Evolutionary conservation across 2,329 filamentous ascomycete species (phyloP), one percentile per base, ranked within the genome.

Genomic region (Lomentospora prolificans): DNA sequence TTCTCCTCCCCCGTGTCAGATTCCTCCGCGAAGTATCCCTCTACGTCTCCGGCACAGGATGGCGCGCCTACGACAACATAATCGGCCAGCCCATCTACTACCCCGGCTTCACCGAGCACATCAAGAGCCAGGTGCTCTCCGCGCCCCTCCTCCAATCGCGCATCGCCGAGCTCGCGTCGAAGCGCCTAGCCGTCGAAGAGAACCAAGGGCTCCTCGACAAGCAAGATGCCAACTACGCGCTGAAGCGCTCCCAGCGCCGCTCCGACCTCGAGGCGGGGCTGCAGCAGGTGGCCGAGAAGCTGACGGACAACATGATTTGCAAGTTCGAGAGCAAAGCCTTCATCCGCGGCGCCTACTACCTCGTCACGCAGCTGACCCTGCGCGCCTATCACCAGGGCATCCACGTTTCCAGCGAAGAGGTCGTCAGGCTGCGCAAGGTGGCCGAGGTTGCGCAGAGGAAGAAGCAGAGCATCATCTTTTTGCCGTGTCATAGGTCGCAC

Each of bases 291-390:
- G 87, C 89, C 3, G 89, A 94, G 60, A 85, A 86, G 61, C 85
- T 94, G 80, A 89, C 90, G 24, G 90, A 96, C 66, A 83, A 86
- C 60, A 97, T 99, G 94, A 96, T 99, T 59, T 97, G 92, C 80
- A 99, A 99, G 72, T 92, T 97, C 79, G 94, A 99, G 70, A 95
- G 87, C 75, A 95, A 91, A 67, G 76, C 82, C 2, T 97, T 97
- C 66, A 96, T 99, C 62, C 78, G 94, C 51, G 84, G 89, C 24
- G 92, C 94, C 50, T 97, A 97, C 68, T 99, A 96, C 67, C 67
- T 96, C 39, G 78, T 77, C 51, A 95, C 91, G 1, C 92, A 97
- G 70, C 77, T 97, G 50, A 75, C 97, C 59, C 95, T 92, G 3
- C 77, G 94, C 58, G 92, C 94, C 4, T 99, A 99, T 68, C 90